phyloP scores from a whole-genome alignment of 148 eudicot genomes.

The Suaeda aralocaspica region DNA sequence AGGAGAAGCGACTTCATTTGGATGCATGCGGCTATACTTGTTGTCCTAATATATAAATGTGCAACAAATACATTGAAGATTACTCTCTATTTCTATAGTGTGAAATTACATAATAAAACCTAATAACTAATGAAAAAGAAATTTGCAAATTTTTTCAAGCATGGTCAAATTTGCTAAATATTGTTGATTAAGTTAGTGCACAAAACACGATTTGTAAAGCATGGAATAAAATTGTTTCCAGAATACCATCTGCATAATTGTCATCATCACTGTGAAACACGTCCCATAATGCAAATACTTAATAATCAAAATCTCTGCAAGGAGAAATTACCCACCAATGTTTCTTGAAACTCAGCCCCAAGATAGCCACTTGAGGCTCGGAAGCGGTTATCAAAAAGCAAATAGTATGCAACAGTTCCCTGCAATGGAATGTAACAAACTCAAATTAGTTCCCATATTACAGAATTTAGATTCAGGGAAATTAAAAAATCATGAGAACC shows the following conservation, averaged over 20 bases:
- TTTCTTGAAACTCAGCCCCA: conserved; percentile 91
- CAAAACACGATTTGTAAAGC: not conserved
- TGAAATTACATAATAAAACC: not conserved
- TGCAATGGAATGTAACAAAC: conserved; percentile 24
- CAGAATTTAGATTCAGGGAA: not conserved
- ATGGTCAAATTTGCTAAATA: not conserved
- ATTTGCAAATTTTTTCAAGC: not conserved
- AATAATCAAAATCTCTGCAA: not conserved
- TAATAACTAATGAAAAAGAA: not conserved
- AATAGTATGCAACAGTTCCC: conserved; percentile 96
- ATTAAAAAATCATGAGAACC: conserved; percentile 32
- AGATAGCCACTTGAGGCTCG: conserved; percentile 82
- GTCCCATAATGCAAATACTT: not conserved
- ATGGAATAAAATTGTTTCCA: not conserved
- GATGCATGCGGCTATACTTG: conserved; percentile 45
- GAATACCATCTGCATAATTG: not conserved
- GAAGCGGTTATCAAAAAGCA: conserved; percentile 84
- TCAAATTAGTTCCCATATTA: not conserved
- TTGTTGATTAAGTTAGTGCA: not conserved
- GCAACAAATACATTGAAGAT: not conserved
- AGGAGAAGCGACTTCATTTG: conserved; percentile 49
- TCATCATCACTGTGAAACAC: not conserved
- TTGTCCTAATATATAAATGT: conserved; percentile 40
- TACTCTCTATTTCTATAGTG: too few relatives aligned
- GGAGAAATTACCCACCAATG: conserved; percentile 45